Evolutionary conservation across 2,329 filamentous ascomycete genomes (phyloP).

Genomic region (Microcyclosporella mali): DNA sequence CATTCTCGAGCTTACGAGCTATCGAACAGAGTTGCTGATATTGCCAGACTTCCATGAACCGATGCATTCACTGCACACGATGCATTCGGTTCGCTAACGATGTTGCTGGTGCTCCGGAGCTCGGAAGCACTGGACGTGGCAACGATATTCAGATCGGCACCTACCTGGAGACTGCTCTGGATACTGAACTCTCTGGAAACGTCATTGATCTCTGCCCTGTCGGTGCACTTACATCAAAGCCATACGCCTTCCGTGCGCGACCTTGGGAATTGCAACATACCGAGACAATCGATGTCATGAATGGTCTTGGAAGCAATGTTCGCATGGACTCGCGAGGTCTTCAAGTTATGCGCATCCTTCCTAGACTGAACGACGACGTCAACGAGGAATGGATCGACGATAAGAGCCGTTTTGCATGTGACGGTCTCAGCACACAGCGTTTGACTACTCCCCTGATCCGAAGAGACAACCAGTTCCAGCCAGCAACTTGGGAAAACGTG

Average conservation of each 20-base stretch:
- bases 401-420: conserved; percentile 93
- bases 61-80: conserved; percentile 97
- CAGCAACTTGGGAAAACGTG: conserved; percentile 92
- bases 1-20: neutral
- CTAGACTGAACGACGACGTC: conserved; percentile 91
- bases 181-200: conserved; percentile 92
- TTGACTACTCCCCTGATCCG: conserved; percentile 88
- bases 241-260: conserved; percentile 92
- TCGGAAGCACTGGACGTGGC: conserved; percentile 89
- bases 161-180: conserved; percentile 88
- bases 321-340: conserved; percentile 87
- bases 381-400: conserved; percentile 99
- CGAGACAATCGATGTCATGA: conserved; percentile 90
- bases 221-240: conserved; percentile 92
- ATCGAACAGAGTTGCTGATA: conserved; percentile 9
- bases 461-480: conserved; percentile 82
- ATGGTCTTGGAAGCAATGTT: conserved; percentile 90
- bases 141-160: conserved; percentile 98
- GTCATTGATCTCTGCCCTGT: conserved; percentile 98
- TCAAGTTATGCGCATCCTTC: conserved; percentile 91
- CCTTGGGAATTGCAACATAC: conserved; percentile 97
- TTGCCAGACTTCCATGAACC: conserved; percentile 89
- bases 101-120: conserved; percentile 87
- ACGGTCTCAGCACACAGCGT: conserved; percentile 92
- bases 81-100: conserved; percentile 98